Base-by-base conservation (phyloP, 78 protist species). In the Dictyostelium capitatum region DNA sequence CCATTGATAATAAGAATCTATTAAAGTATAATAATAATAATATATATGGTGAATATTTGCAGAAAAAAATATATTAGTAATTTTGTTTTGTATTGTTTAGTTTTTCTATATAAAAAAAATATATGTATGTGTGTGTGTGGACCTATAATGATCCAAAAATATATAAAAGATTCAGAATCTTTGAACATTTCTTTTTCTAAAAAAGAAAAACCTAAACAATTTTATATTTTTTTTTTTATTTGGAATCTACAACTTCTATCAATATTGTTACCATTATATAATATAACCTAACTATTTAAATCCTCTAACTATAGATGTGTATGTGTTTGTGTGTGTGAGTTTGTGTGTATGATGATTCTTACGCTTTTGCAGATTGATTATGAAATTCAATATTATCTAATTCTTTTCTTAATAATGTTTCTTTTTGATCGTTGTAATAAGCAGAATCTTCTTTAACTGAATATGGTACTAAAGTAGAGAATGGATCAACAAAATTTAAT, bases 371-470 rank as follows among this genome's bases (percentile, higher is more conserved):
- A 65, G 83, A 43, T 64, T 87, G 83, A 65, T 77, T 78, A 73
- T 87, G 78, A 64, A 43, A 87, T 43, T 91, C 83, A 23, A 91
- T 80, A 53, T 77, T 91, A 28, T 70, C 84, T 0, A 70, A 19
- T 20, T 91, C 90, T 53, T 91, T 79, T 56, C 78, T 80, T 30
- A 91, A 54, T 17, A 91, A 20, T 8, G 51, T 64, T 59, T 91
- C 95, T 69, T 91, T 91, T 83, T 81, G 89, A 43, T 82, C 89
- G 25, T 83, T 73, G 83, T 91, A 91, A 30, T 69, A 48, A 9
- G 90, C 89, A 65, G 91, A 15, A 51, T 91, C 90, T 54, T 91
- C 95, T 20, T 77, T 91, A n/a, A 91, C 90, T 14, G 95, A 54
- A 57, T 37, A 91, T 25, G 95, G 95, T 4, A 91, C 56, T 37